Conservation (phyloP, 2,329 filamentous ascomycete species). For the Colletotrichum sp. region DNA sequence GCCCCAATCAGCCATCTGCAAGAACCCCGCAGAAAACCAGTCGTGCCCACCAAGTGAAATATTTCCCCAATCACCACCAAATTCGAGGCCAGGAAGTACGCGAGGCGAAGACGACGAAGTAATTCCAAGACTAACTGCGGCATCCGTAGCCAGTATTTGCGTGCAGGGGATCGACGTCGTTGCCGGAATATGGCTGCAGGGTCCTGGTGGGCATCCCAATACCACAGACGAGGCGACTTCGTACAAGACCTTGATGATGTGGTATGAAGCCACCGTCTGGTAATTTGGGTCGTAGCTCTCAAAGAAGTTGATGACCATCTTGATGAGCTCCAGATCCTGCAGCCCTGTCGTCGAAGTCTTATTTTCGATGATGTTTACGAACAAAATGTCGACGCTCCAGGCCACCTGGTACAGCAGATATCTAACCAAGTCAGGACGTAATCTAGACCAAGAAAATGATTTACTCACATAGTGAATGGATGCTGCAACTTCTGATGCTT, state of each 20-base stretch:
- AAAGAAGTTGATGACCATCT: constrained; percentile 9
- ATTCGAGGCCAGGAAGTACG: background rate
- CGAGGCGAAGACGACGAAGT: background rate
- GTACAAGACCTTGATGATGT: background rate
- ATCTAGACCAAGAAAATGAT: fast-evolving
- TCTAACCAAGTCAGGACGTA: fast-evolving
- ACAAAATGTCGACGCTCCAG: constrained; percentile 12
- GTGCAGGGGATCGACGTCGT: background rate
- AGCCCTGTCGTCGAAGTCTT: background rate
- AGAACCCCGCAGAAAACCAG: background rate
- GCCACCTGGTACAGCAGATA: constrained; percentile 12
- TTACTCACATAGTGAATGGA: constrained; percentile 1
- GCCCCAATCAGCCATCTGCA: background rate
- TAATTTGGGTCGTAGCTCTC: constrained; percentile 7
- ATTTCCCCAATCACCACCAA: background rate
- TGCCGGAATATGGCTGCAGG: background rate
- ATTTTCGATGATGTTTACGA: constrained; percentile 14
- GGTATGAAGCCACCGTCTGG: background rate
- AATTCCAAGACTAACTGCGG: background rate
- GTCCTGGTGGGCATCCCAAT: background rate
- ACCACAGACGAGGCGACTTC: constrained; percentile 7
- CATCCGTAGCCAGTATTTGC: background rate
- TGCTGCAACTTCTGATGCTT: constrained; percentile 3
- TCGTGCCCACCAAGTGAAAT: background rate
- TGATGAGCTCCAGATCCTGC: constrained; percentile 13